These are phyloP conservation scores for Closterium sp. DNA, from an alignment of 139 green algal species.

Conservation along the genomic window DNA sequence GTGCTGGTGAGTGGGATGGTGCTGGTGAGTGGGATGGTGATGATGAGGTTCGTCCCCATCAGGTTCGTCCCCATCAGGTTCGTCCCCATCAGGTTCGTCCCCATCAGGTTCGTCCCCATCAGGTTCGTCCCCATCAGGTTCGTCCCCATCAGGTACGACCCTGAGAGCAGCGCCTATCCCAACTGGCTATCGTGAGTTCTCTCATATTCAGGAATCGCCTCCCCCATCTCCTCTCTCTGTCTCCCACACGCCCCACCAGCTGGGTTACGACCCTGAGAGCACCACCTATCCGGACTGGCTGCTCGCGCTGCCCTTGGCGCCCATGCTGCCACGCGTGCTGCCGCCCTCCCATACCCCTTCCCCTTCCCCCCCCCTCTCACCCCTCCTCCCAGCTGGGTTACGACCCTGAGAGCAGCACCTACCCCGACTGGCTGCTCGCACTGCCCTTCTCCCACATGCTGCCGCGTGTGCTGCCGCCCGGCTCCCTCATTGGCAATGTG, in stretches of 20 bases:
- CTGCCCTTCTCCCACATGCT: conserved; percentile 59
- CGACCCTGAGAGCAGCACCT: conserved; percentile 71
- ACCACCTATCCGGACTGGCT: conserved; percentile 82
- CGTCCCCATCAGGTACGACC: conserved; percentile 84
- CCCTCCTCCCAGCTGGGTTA: conserved; percentile 60
- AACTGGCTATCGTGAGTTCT: conserved; percentile 65
- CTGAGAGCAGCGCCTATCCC: conserved; percentile 68
- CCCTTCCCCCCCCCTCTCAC: no score
- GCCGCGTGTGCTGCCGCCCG: conserved; percentile 70
- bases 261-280: conserved; percentile 73
- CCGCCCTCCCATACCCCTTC: no score
- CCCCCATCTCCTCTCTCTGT: neutral
- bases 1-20: no score
- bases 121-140: no score
- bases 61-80: no score
- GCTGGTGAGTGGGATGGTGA: no score
- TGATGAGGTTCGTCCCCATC: no score
- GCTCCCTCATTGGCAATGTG: conserved; percentile 61
- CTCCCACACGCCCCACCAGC: neutral
- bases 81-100: no score
- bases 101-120: no score
- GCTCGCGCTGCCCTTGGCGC: neutral
- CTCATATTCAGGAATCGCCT: conserved; percentile 63
- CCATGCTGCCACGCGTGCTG: no score
- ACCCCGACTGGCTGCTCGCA: conserved; percentile 74